Evolutionary conservation across 441 rosid genomes (phyloP).

Genomic region (Melastoma candidum): DNA sequence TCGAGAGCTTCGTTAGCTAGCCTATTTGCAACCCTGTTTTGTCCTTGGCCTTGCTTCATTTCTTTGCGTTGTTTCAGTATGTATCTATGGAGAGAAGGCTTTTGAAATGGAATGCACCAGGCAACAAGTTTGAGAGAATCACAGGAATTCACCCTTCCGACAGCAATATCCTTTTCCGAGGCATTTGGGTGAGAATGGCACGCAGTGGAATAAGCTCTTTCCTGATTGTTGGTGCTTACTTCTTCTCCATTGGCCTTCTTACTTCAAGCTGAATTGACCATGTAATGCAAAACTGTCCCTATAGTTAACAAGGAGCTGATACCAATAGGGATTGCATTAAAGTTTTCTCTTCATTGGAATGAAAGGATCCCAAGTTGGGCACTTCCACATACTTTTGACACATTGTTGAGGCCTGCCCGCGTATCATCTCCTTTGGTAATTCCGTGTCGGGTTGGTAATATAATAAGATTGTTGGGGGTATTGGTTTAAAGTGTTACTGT

Average conservation of each 20-base stretch:
- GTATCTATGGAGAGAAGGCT: constrained; percentile 62
- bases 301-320: no score
- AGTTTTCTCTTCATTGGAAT: no score
- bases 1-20: no score
- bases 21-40: not conserved
- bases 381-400: no score
- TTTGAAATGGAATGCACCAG: constrained; percentile 65
- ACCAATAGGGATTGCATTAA: no score
- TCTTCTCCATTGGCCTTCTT: constrained; percentile 35
- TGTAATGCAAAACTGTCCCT: not conserved
- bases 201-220: constrained; percentile 63
- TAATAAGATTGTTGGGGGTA: no score
- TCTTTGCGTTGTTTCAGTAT: constrained; percentile 35
- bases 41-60: constrained; percentile 1
- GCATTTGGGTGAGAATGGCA: constrained; percentile 59
- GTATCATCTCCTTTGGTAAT: no score
- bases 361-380: no score
- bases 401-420: no score
- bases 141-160: constrained; percentile 89
- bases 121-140: constrained; percentile 65
- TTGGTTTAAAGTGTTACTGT: no score
- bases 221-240: constrained; percentile 55
- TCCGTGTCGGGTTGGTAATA: no score
- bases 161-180: constrained; percentile 52
- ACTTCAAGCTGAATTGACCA: constrained; percentile 23